A percentile compares a stretch with the other conserved stretches of the same genome.
phyloP scores from a whole-genome alignment of 2,329 filamentous ascomycete species.

The Geosmithia putterillii region DNA sequence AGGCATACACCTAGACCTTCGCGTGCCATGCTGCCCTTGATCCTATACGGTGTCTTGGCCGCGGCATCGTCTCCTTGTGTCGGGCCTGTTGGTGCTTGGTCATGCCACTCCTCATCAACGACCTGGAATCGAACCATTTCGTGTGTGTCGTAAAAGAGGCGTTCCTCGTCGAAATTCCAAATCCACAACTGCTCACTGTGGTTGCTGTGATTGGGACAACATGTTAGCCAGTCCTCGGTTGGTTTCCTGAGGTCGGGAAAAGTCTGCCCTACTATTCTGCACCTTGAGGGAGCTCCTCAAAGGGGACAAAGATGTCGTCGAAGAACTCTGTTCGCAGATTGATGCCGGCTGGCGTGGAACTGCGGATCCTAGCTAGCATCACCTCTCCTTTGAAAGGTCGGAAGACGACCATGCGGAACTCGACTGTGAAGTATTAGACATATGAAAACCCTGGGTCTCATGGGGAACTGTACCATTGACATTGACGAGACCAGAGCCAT shows the following conservation, averaged over 20 bases:
- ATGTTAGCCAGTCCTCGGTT: not conserved
- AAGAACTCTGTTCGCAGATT: conserved; percentile 84
- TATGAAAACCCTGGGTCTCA: not conserved
- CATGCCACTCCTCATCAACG: conserved; percentile 80
- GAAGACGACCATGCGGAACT: conserved; percentile 89
- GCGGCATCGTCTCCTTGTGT: conserved; percentile 44
- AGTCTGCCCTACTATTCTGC: conserved; percentile 53
- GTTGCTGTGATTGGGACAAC: conserved; percentile 33
- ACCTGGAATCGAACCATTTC: conserved; percentile 82
- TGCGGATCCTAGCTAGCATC: conserved; percentile 71
- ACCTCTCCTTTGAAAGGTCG: conserved; percentile 94
- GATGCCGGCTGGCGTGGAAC: conserved; percentile 59
- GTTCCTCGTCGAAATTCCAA: conserved; percentile 63
- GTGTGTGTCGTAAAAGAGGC: conserved; percentile 79
- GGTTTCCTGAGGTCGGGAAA: not conserved
- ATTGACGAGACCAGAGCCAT: conserved; percentile 84
- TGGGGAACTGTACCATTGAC: conserved; percentile 56
- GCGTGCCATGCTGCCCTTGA: conserved; percentile 53
- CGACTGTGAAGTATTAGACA: conserved; percentile 40
- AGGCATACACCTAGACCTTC: conserved; percentile 49
- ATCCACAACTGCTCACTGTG: conserved; percentile 71
- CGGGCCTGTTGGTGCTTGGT: conserved; percentile 65
- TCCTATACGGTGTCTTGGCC: conserved; percentile 58
- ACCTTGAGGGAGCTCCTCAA: conserved; percentile 61
- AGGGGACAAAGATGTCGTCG: conserved; percentile 76